Base-by-base conservation (phyloP, 768 basidiomycete species). In the Paxillus involutus region DNA sequence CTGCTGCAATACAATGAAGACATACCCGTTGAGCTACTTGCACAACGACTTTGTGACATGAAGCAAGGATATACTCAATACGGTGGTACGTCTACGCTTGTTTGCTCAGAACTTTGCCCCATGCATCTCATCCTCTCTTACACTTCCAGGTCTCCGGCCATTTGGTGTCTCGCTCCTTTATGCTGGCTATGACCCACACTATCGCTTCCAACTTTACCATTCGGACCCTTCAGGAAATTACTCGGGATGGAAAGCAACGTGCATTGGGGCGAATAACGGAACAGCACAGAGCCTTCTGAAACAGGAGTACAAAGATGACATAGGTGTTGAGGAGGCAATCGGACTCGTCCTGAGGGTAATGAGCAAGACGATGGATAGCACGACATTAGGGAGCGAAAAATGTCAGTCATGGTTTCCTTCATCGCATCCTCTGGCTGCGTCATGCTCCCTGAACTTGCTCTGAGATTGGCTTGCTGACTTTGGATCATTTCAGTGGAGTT, bases 301-400 rank as follows among this genome's bases (percentile, higher is more conserved):
- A 77, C 96, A 99, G 73, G 97, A 99, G 71, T 98, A 98, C 75
- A 95, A 97, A 71, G 97, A 98, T 60, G 93, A 93, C 53, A 88
- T 98, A 51, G 77, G 80, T 12, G 81, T 98, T 39, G 90, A 95
- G 67, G 94, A 96, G 44, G 95, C 94, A 19, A 88, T 96, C 61
- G 87, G 84, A n/a, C 78, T 99, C 19, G 93, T 90, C 43, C 78
- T 98, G 60, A 88, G 86, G 74, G 89, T 93, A 49, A 95, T 99
- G 94, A 95, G 94, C 79, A 98, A 98, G 82, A 98, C 96, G 51
- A 98, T 99, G 96, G 97, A 99, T 67, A 94, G 92, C 58, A 98
- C 96, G 30, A 98, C 93, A 43, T 71, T 99, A 58, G 90, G 92
- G 32, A 95, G 92, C 66, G 97, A 99, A 75, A 98, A 98, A 72